Conservation (phyloP, 768 basidiomycete species). For the Nidula microcarpa region DNA sequence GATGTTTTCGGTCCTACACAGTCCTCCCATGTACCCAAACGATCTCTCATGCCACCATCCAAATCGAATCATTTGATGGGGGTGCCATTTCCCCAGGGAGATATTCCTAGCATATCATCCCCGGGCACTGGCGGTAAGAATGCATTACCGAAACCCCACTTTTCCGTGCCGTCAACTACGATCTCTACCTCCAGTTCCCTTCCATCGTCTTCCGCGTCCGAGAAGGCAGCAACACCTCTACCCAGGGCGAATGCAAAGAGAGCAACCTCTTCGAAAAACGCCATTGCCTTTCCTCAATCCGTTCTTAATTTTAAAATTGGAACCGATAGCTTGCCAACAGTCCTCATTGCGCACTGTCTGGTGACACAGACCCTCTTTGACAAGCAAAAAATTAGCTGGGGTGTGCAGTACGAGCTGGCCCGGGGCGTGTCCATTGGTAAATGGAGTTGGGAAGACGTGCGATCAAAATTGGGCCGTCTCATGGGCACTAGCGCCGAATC, state of each 20-base stretch:
- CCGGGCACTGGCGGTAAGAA: too few relatives aligned
- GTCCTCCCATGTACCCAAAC: neutral
- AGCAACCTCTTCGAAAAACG: too few relatives aligned
- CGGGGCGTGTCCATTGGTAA: conserved; percentile 30
- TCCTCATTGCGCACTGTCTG: conserved; percentile 31
- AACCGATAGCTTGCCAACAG: conserved; percentile 12
- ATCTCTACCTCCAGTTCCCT: too few relatives aligned
- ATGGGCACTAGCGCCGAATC: conserved; percentile 23
- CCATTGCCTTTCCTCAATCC: neutral
- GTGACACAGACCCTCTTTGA: conserved; percentile 33
- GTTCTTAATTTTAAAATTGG: conserved; percentile 15
- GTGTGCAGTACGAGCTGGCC: conserved; percentile 43
- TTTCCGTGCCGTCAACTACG: too few relatives aligned
- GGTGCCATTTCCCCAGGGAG: too few relatives aligned
- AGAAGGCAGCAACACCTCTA: too few relatives aligned
- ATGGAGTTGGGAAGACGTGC: conserved; percentile 41
- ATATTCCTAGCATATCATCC: too few relatives aligned
- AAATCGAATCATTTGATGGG: neutral
- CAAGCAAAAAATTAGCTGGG: conserved; percentile 33
- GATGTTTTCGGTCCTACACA: neutral
- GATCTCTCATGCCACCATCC: neutral
- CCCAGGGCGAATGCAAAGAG: too few relatives aligned
- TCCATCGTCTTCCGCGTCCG: too few relatives aligned
- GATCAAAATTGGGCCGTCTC: conserved; percentile 20
- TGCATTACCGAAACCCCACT: too few relatives aligned